Conservation (phyloP, 1,284 basidiomycete species). For the Tausonia pullulans region DNA sequence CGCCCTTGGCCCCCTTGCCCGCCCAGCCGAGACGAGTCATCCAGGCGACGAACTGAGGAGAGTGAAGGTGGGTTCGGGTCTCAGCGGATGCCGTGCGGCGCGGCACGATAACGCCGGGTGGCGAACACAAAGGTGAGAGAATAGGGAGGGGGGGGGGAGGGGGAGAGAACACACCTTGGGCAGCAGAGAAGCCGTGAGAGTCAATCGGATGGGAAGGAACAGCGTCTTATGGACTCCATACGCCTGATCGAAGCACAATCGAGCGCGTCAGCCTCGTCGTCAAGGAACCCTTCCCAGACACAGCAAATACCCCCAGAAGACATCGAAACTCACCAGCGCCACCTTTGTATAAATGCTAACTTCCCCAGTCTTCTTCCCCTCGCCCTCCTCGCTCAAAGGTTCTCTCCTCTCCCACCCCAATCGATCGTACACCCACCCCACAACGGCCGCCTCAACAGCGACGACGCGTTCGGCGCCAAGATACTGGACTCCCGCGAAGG, state of each 20-base stretch:
- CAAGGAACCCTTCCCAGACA: no score
- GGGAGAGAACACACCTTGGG: neutral
- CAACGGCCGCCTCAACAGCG: conserved; percentile 34
- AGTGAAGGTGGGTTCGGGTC: neutral
- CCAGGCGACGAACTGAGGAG: conserved; percentile 9
- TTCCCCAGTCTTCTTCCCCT: conserved; percentile 18
- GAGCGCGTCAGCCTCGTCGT: conserved; percentile 68
- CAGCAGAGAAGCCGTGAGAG: conserved; percentile 59
- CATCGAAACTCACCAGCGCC: no score
- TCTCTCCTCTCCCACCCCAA: conserved; percentile 34
- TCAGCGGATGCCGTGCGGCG: no score
- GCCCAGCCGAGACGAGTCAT: conserved; percentile 16
- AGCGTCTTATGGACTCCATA: conserved; percentile 92
- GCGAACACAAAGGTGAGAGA: neutral
- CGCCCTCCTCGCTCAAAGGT: conserved; percentile 52
- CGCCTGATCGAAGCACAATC: conserved; percentile 53
- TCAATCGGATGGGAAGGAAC: conserved; percentile 70
- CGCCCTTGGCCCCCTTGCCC: conserved; percentile 6
- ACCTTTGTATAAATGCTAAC: no score
- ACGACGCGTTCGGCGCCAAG: conserved; percentile 79
- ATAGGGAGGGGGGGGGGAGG: neutral
- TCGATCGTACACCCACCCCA: conserved; percentile 45
- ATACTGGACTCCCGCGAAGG: conserved; percentile 68
- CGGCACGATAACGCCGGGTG: neutral
- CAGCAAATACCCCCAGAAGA: no score